Conservation (phyloP, 306 rosid species). For the Calophaca sinica region DNA sequence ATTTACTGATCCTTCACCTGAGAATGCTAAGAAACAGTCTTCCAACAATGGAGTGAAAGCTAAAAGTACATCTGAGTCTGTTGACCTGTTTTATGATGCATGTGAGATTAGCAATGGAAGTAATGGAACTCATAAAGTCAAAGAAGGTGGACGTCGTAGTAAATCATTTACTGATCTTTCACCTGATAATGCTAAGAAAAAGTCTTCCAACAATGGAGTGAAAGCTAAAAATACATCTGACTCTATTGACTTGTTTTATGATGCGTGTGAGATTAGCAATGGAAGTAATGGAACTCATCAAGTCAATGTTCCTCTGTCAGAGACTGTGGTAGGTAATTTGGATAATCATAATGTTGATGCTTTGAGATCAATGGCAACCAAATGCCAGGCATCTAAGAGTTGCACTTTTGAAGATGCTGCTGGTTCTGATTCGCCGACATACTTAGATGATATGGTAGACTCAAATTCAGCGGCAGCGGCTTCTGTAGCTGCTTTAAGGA, state of each 20-base stretch:
- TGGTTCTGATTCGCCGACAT: slow-evolving; percentile 59
- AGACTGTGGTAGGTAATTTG: slow-evolving; percentile 44
- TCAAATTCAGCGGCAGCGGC: slow-evolving; percentile 83
- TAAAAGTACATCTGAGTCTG: slow-evolving; percentile 52
- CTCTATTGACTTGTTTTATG: slow-evolving; percentile 54
- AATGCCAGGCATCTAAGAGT: slow-evolving; percentile 45
- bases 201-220: slow-evolving; percentile 51
- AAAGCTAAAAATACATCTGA: slow-evolving; percentile 52
- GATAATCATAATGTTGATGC: slow-evolving; percentile 44
- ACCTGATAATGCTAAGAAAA: slow-evolving; percentile 52
- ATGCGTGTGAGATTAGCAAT: slow-evolving; percentile 56
- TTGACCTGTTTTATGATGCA: slow-evolving; percentile 55
- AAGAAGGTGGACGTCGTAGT: slow-evolving; percentile 40
- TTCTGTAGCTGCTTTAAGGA: slow-evolving; percentile 84
- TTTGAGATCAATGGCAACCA: slow-evolving; percentile 51
- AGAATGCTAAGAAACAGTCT: slow-evolving; percentile 56
- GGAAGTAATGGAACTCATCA: slow-evolving; percentile 52
- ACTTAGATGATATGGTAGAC: slow-evolving; percentile 70
- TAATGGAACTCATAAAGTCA: slow-evolving; percentile 45
- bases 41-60: slow-evolving; percentile 49
- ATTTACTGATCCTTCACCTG: slow-evolving; percentile 46
- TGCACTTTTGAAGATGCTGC: slow-evolving; percentile 51
- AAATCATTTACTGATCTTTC: slow-evolving; percentile 46
- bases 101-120: slow-evolving; percentile 57
- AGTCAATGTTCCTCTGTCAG: slow-evolving; percentile 51